phyloP scores from a whole-genome alignment of 768 basidiomycete species.

The Lepiota subincarnata region DNA sequence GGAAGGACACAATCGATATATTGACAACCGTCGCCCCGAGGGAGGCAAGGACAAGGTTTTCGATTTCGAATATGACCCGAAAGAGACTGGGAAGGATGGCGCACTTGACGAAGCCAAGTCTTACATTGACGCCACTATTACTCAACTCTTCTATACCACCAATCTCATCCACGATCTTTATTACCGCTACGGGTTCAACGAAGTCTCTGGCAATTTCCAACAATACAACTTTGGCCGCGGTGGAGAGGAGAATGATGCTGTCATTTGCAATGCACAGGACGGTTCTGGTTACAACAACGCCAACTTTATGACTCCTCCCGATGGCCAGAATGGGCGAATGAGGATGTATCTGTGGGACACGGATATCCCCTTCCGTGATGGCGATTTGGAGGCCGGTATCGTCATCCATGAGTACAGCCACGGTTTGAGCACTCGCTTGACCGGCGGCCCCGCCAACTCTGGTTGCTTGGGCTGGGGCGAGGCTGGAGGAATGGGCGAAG shows the following conservation, averaged over 20 bases:
- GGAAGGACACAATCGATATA: slow-evolving; percentile 64
- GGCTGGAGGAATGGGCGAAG: slow-evolving; percentile 96
- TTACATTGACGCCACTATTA: slow-evolving; percentile 82
- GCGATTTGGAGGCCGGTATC: slow-evolving; percentile 94
- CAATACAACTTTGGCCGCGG: slow-evolving; percentile 94
- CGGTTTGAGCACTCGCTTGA: slow-evolving; percentile 89
- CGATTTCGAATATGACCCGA: slow-evolving; percentile 73
- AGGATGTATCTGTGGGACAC: slow-evolving; percentile 98
- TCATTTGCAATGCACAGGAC: slow-evolving; percentile 94
- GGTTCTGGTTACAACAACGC: slow-evolving; percentile 91
- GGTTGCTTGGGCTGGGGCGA: slow-evolving; percentile 96
- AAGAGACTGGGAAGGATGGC: slow-evolving; percentile 48
- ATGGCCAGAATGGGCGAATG: slow-evolving; percentile 87
- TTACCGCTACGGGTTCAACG: slow-evolving; percentile 87
- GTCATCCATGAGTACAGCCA: slow-evolving; percentile 90
- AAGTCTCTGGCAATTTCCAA: slow-evolving; percentile 93
- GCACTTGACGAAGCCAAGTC: slow-evolving; percentile 67
- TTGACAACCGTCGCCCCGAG: slow-evolving; percentile 77
- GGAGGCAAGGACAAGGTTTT: slow-evolving; percentile 55
- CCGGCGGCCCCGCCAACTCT: slow-evolving; percentile 90
- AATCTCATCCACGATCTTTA: slow-evolving; percentile 82
- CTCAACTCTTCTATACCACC: slow-evolving; percentile 86
- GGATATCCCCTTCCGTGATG: slow-evolving; percentile 85
- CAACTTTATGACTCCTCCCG: slow-evolving; percentile 85
- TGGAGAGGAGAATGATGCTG: slow-evolving; percentile 81